Evolutionary conservation across 805 yeast species (phyloP), one percentile per base, ranked within the genome.

Genomic region (Candida krabiensis): DNA sequence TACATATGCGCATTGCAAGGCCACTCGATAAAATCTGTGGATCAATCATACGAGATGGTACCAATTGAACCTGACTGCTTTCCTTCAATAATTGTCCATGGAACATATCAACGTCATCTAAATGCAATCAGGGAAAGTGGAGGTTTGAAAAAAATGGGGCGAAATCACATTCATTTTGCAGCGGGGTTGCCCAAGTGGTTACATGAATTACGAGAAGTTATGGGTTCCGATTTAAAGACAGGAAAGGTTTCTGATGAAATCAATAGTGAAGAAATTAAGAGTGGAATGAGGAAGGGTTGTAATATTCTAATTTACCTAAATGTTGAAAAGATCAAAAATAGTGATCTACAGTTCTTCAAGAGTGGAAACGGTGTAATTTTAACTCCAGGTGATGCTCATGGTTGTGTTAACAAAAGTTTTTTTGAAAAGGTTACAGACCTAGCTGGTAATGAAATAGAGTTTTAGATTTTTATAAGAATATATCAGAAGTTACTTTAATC

Each of bases 1-100:
- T 53, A 35, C 9, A 77, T 91, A n/a, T 78, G 97, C 56, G 98
- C 99, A 3, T 82, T 83, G 36, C 99, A 93, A 61, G 99, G 99
- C 4, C 99, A 93, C 60, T 80, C 95, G 0, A 63, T 91, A 4
- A 55, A 59, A 23, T 41, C 51, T 0, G 66, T 80, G 1, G 19
- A 59, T 77, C 19, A 56, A 37, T 32, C 66, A 55, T 25, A 52
- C 79, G 30, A 52, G 53, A n/a, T 43, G 56, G 14, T 34, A 29
- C 2, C 31, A 30, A 16, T 58, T 7, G 31, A 34, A 4, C n/a
- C 28, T 3, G 65, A 23, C 0, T 67, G 72, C 4, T 66, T 78
- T 32, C 93, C 86, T 0, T 27, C 46, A 0, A 56, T 60, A 2
- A 71, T 88, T 3, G 79, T 87, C 14, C 99, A 93, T 59, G 98